phyloP scores from a whole-genome alignment of 345 rosid genomes.

The Laguncularia racemosa region DNA sequence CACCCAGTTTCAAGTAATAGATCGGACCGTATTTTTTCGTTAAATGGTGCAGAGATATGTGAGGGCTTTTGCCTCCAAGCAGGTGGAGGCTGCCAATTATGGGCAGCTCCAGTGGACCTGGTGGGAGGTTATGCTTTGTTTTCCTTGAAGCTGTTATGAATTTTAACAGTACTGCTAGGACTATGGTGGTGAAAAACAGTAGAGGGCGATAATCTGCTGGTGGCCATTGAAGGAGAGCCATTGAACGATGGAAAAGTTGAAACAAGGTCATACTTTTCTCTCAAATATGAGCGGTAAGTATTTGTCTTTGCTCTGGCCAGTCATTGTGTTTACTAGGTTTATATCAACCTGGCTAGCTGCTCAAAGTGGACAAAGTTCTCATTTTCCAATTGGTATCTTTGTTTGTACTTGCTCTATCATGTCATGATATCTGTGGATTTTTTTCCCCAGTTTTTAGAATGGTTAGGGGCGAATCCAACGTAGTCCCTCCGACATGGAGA shows the following conservation, averaged over 20 bases:
- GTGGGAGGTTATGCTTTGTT: constrained; percentile 29
- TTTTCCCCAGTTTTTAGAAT: no score
- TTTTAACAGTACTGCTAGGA: constrained; percentile 9
- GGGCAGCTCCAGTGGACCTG: constrained; percentile 38
- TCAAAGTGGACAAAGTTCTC: no score
- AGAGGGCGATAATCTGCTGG: neutral
- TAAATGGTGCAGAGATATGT: constrained; percentile 25
- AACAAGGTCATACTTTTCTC: no score
- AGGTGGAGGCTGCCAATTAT: constrained; percentile 46
- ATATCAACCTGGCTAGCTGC: no score
- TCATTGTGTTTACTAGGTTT: no score
- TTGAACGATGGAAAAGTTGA: neutral
- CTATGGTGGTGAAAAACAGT: constrained; percentile 17
- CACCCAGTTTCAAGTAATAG: constrained; percentile 35
- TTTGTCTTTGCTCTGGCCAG: no score
- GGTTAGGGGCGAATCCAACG: no score
- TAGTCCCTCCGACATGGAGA: no score
- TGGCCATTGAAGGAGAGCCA: constrained; percentile 29
- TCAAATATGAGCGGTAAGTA: no score
- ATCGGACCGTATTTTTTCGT: constrained; percentile 27
- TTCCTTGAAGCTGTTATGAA: constrained; percentile 8
- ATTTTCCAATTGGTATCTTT: no score
- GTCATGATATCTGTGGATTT: no score
- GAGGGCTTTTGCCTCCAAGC: constrained; percentile 22
- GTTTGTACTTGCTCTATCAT: no score